phyloP scores from a whole-genome alignment of 768 basidiomycete species.

The Boletus sp. region DNA sequence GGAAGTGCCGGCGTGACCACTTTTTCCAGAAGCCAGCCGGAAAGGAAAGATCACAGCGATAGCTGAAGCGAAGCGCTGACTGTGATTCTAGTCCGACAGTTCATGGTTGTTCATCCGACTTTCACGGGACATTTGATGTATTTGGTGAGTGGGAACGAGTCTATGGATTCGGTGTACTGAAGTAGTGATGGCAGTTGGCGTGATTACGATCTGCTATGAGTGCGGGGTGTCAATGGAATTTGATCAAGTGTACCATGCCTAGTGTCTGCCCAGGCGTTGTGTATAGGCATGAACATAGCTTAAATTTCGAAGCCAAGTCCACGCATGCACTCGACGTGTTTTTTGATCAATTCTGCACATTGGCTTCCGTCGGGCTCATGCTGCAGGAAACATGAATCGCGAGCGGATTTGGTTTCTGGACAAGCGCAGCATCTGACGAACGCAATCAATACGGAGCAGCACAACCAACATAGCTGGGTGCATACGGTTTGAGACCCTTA shows the following conservation, averaged over 20 bases:
- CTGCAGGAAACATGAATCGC: conserved; percentile 93
- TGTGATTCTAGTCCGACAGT: background rate
- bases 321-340: conserved; percentile 90
- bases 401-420: conserved; percentile 85
- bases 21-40: background rate
- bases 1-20: background rate
- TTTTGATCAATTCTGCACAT: conserved; percentile 77
- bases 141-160: conserved; percentile 10
- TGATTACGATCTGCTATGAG: background rate
- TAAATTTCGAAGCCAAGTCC: conserved; percentile 84
- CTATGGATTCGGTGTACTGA: background rate
- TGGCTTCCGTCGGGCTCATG: conserved; percentile 64
- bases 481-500: conserved; percentile 92
- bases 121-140: background rate
- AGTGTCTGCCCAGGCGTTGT: background rate
- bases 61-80: background rate
- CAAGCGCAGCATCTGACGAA: conserved; percentile 87
- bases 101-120: background rate
- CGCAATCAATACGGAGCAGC: background rate
- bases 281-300: background rate
- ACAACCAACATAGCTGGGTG: background rate
- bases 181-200: background rate
- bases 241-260: background rate
- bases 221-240: background rate
- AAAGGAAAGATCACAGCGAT: background rate